Percentiles rank a stretch among this genome's conserved stretches.
phyloP scores from a whole-genome alignment of 352 stramenopile species.

The Globisporangium echinulatum region DNA sequence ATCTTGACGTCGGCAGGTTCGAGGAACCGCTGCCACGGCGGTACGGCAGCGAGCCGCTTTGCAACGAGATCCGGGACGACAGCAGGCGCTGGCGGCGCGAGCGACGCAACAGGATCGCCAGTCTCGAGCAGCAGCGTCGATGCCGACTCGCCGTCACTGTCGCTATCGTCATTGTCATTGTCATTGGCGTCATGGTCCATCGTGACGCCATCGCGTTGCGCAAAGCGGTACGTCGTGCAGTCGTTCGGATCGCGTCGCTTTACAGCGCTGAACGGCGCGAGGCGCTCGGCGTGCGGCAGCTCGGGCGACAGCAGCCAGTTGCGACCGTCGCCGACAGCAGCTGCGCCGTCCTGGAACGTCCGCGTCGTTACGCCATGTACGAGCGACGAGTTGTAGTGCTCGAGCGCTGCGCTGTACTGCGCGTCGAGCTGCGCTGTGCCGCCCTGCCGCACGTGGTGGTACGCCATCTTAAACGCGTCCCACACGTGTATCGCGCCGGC shows the following conservation, averaged over 20 bases:
- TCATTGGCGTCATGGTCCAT: not conserved
- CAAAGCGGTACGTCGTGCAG: not conserved
- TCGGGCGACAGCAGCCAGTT: constrained; percentile 37
- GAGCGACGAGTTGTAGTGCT: constrained; percentile 51
- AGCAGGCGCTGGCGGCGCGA: not conserved
- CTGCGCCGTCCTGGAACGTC: constrained; percentile 23
- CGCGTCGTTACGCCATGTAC: constrained; percentile 24
- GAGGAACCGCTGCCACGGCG: constrained; percentile 2
- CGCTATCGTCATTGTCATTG: constrained; percentile 2
- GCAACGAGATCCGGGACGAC: not conserved
- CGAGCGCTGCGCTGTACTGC: constrained; percentile 50
- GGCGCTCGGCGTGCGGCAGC: constrained; percentile 2
- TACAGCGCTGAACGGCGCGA: constrained; percentile 4
- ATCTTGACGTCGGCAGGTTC: not conserved
- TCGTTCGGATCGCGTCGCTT: not conserved
- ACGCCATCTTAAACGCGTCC: constrained; percentile 32
- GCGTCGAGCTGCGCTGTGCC: constrained; percentile 32
- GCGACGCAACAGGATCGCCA: not conserved
- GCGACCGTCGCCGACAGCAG: constrained; percentile 28
- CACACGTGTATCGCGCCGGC: constrained; percentile 11
- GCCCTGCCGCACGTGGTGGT: constrained; percentile 28
- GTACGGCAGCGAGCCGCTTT: not conserved
- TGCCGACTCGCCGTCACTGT: not conserved
- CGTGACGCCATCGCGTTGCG: not conserved
- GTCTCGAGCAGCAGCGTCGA: constrained; percentile 11